Evolutionary conservation across 1,139 yeast species (phyloP).

Genomic region (Geotrichum klebahnii): DNA sequence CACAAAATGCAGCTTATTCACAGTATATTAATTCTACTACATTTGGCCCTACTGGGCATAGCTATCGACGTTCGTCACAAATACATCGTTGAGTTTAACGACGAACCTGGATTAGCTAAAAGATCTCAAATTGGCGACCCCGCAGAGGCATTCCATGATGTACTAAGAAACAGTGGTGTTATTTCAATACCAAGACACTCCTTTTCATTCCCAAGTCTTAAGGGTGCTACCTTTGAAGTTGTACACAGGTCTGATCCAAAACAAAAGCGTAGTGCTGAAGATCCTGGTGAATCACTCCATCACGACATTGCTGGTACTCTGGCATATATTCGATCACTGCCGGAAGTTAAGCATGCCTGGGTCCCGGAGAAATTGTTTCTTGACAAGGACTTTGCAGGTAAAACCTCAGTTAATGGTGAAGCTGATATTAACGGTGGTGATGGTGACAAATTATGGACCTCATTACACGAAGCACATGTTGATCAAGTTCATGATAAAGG

Average conservation of each 20-base stretch:
- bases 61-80: background rate
- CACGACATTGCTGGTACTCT: slow-evolving; percentile 2
- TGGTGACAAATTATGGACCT: slow-evolving; percentile 21
- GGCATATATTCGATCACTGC: slow-evolving; percentile 1
- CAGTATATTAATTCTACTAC: too few species aligned
- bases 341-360: slow-evolving; percentile 19
- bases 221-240: slow-evolving; percentile 14
- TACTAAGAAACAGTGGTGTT: slow-evolving; percentile 9
- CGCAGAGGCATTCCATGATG: slow-evolving; percentile 10
- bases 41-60: background rate
- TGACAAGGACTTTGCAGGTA: background rate
- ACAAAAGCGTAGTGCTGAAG: background rate
- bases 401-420: background rate
- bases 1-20: too few species aligned
- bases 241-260: background rate
- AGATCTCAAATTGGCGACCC: slow-evolving; percentile 6
- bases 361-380: background rate
- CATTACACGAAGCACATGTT: slow-evolving; percentile 28
- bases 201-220: slow-evolving; percentile 6
- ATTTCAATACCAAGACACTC: slow-evolving; percentile 4
- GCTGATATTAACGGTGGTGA: background rate
- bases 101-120: slow-evolving; percentile 7
- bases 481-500: slow-evolving; percentile 23
- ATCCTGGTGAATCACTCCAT: background rate
- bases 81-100: slow-evolving; percentile 18